These are phyloP conservation scores for Syncephalastrum monosporum DNA, from an alignment of 371 early-diverging fungal species.

Conservation along the genomic window DNA sequence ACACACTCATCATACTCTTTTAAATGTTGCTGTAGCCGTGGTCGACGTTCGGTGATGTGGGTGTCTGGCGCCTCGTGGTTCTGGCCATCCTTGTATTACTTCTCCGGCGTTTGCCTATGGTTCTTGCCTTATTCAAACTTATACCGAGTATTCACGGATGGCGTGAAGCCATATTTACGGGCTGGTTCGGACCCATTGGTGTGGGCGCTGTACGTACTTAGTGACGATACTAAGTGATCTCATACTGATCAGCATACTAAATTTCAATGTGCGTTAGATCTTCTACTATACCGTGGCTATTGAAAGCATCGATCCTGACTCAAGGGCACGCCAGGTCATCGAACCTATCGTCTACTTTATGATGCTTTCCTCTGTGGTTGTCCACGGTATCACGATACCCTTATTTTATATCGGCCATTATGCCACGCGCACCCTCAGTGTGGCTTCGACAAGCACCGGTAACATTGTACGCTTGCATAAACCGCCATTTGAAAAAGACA, in stretches of 20 bases:
- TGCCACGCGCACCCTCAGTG: slow-evolving; percentile 32
- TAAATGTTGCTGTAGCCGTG: slow-evolving; percentile 55
- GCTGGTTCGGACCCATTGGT: slow-evolving; percentile 98
- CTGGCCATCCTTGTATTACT: slow-evolving; percentile 72
- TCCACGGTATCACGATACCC: slow-evolving; percentile 81
- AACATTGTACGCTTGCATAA: slow-evolving; percentile 9
- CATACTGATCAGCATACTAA: neutral
- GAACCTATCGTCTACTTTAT: slow-evolving; percentile 71
- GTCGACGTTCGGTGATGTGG: slow-evolving; percentile 37
- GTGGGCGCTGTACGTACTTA: slow-evolving; percentile 56
- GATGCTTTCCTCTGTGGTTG: slow-evolving; percentile 73
- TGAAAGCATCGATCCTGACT: slow-evolving; percentile 23
- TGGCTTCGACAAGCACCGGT: slow-evolving; percentile 5
- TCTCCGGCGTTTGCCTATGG: slow-evolving; percentile 79
- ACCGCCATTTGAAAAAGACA: slow-evolving; percentile 13
- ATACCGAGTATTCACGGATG: slow-evolving; percentile 69
- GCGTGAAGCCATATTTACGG: slow-evolving; percentile 87
- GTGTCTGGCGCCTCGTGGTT: slow-evolving; percentile 66
- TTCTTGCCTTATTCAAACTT: slow-evolving; percentile 59
- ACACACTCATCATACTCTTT: neutral
- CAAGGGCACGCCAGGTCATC: slow-evolving; percentile 32
- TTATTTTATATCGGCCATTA: slow-evolving; percentile 51
- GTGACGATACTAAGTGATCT: neutral
- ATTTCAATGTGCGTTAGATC: slow-evolving; percentile 23
- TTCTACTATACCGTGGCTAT: slow-evolving; percentile 68